Evolutionary conservation across 495 filamentous ascomycete genomes (phyloP).

Genomic region (Pseudotulostoma volvatum): DNA sequence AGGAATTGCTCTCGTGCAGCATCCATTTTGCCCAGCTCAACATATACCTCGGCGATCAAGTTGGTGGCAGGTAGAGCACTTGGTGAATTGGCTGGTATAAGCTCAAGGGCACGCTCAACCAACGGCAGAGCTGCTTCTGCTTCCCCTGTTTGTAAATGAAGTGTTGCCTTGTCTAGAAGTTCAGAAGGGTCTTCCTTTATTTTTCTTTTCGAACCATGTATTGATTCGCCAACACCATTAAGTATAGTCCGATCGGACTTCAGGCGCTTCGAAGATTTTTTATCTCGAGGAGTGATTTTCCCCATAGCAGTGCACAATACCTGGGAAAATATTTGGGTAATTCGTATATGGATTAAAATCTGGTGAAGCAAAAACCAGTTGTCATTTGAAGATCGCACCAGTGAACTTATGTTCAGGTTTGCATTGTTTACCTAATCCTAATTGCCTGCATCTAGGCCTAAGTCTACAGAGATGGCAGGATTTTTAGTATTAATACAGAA

Average conservation of each 20-base stretch:
- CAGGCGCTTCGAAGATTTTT: slow-evolving; percentile 29
- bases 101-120: slow-evolving; percentile 44
- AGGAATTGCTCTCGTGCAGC: slow-evolving; percentile 51
- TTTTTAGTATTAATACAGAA: no score
- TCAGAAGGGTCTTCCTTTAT: slow-evolving; percentile 33
- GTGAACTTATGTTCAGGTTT: no score
- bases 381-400: no score
- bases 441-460: no score
- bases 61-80: slow-evolving; percentile 48
- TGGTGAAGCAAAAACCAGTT: no score
- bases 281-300: slow-evolving; percentile 29
- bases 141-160: slow-evolving; percentile 53
- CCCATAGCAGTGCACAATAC: no score
- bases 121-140: slow-evolving; percentile 48
- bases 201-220: slow-evolving; percentile 25
- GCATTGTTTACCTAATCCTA: no score
- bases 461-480: no score
- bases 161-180: slow-evolving; percentile 51
- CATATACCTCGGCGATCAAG: slow-evolving; percentile 65
- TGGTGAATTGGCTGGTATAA: slow-evolving; percentile 21
- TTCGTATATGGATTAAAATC: no score
- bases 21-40: slow-evolving; percentile 70
- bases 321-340: no score
- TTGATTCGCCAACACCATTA: slow-evolving; percentile 23
- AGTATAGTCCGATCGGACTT: slow-evolving; percentile 35